Conservation (phyloP, 1,284 basidiomycete genomes). For the Trichosporon sp. region DNA sequence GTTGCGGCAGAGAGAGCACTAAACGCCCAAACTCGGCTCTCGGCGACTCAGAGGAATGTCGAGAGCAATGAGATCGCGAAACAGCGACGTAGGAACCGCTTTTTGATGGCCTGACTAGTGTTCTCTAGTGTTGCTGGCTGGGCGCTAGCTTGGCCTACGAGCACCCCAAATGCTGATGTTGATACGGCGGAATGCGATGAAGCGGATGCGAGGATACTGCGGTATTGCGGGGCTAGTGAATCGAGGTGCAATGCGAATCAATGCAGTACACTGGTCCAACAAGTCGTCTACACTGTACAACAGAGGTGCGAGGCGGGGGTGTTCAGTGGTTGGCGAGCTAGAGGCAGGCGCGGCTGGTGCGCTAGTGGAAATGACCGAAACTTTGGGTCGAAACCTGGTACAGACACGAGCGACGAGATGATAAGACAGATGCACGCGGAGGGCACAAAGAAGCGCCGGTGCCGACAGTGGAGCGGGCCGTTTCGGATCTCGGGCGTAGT, state of each 20-base stretch:
- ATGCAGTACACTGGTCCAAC: neutral
- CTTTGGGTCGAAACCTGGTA: neutral
- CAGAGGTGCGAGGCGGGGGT: neutral
- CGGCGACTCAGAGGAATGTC: conserved; percentile 4
- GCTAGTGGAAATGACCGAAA: conserved; percentile 4
- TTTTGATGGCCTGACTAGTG: conserved; percentile 1
- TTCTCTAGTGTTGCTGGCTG: neutral
- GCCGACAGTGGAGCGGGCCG: neutral
- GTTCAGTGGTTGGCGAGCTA: neutral
- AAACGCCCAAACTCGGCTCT: conserved; percentile 1
- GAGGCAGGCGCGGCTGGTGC: neutral
- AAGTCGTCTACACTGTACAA: conserved; percentile 10
- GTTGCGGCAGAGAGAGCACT: neutral
- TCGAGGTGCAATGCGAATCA: conserved; percentile 3
- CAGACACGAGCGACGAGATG: neutral
- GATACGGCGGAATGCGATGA: neutral
- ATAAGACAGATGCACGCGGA: neutral
- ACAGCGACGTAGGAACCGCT: neutral
- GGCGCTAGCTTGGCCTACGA: neutral
- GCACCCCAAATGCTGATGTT: neutral
- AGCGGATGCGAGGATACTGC: neutral
- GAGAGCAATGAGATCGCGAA: neutral
- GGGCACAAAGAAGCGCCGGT: neutral
- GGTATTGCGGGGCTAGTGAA: neutral
- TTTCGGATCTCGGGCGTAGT: neutral